A percentile compares a stretch with the other conserved stretches of the same genome.
Evolutionary conservation across 1,284 basidiomycete genomes (phyloP).

Genomic region (Mrakiaceae sp.): DNA sequence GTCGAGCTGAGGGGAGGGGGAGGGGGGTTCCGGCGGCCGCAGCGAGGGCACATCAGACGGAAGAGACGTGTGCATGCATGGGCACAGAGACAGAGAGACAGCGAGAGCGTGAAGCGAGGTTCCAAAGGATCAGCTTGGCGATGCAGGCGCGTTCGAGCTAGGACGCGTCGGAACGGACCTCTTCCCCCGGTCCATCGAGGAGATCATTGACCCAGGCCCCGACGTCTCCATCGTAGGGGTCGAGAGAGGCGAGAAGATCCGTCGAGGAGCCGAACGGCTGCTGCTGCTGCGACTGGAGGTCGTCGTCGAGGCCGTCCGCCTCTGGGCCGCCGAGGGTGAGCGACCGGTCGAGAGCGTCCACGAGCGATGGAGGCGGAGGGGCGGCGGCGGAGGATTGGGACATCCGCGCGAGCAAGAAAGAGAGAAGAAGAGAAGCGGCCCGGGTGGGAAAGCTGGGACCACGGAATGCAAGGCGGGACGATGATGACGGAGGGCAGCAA

Average conservation of each 20-base stretch:
- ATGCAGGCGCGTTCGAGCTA: no score
- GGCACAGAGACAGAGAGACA: constrained; percentile 6
- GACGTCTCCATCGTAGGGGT: constrained; percentile 27
- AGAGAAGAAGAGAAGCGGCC: no score
- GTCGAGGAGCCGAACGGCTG: constrained; percentile 21
- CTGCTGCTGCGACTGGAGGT: no score
- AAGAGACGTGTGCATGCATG: constrained; percentile 19
- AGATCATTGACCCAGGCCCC: constrained; percentile 32
- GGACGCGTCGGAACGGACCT: neutral
- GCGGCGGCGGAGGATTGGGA: neutral
- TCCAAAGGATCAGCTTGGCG: no score
- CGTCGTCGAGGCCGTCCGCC: neutral
- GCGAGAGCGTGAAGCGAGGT: neutral
- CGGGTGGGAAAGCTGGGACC: no score
- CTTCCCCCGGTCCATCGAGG: constrained; percentile 20
- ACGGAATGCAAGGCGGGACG: no score
- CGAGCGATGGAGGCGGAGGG: neutral
- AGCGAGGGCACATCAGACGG: neutral
- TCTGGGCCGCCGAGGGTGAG: neutral
- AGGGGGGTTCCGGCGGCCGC: no score
- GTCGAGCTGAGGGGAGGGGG: constrained; percentile 25
- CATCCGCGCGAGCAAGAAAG: no score
- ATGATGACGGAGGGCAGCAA: no score
- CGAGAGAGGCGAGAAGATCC: constrained; percentile 29
- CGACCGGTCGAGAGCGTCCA: neutral